phyloP scores from a whole-genome alignment of 352 stramenopile genomes.

The Pythium oligandrum region DNA sequence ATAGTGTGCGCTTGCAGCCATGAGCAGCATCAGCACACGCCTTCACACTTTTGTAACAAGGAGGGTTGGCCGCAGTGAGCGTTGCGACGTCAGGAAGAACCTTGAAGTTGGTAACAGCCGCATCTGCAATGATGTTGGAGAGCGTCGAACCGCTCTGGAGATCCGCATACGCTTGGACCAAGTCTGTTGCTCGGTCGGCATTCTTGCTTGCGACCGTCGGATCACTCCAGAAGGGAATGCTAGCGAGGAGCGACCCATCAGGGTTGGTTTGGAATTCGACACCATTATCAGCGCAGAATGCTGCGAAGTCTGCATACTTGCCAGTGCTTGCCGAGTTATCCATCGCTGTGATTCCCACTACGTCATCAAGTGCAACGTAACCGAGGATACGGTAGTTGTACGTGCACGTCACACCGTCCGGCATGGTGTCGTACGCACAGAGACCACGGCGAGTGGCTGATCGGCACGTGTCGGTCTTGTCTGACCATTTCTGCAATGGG shows the following conservation, averaged over 20 bases:
- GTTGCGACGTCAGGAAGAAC: conserved; percentile 34
- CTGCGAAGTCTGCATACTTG: conserved; percentile 52
- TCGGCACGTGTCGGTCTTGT: conserved; percentile 46
- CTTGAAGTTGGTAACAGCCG: conserved; percentile 32
- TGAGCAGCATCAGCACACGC: conserved; percentile 34
- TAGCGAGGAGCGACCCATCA: conserved; percentile 25
- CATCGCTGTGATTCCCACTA: conserved; percentile 74
- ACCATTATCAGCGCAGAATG: conserved; percentile 54
- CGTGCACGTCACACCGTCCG: conserved; percentile 58
- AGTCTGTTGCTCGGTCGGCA: conserved; percentile 25
- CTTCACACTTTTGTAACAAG: conserved; percentile 62
- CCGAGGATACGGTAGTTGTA: conserved; percentile 72
- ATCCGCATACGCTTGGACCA: conserved; percentile 42
- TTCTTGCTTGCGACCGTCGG: conserved; percentile 47
- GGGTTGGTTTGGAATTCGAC: conserved; percentile 54
- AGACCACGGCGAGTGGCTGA: conserved; percentile 30
- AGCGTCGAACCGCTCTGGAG: conserved; percentile 8
- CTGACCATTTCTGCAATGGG: conserved; percentile 23
- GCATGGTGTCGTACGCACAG: conserved; percentile 36
- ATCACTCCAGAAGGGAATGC: conserved; percentile 60
- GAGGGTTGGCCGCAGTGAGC: conserved; percentile 42
- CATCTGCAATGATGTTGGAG: conserved; percentile 27
- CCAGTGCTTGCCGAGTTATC: conserved; percentile 21
- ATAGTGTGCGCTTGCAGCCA: conserved; percentile 58
- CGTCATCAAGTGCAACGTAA: conserved; percentile 64